Evolutionary conservation across 208 protist genomes (phyloP).

Genomic region (Crithidia brevicula): DNA sequence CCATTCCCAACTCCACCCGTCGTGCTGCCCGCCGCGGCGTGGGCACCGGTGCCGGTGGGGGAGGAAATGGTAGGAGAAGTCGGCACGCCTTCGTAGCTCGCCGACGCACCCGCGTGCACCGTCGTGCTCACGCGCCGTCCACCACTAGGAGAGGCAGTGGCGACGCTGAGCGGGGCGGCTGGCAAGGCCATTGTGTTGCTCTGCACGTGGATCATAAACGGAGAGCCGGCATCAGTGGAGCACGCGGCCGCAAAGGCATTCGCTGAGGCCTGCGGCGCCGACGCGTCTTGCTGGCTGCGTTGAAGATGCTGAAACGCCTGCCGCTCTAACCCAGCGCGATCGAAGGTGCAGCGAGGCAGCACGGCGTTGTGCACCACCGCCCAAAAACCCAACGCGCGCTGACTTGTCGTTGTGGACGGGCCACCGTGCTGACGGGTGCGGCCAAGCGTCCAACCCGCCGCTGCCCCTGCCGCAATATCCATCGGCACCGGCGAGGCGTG

Average conservation of each 20-base stretch:
- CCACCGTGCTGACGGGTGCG: not conserved
- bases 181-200: constrained; percentile 33
- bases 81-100: not conserved
- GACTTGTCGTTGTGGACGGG: not conserved
- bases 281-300: not conserved
- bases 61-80: not conserved
- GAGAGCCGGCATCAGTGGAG: not conserved
- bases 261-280: not conserved
- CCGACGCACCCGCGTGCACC: not conserved
- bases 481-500: not conserved
- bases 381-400: constrained; percentile 27
- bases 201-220: constrained; percentile 35
- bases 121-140: no score
- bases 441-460: constrained; percentile 19
- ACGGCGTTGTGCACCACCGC: constrained; percentile 31
- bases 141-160: no score
- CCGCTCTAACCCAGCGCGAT: constrained; percentile 23
- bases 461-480: not conserved
- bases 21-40: constrained; percentile 11
- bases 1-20: constrained; percentile 1
- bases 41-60: constrained; percentile 12
- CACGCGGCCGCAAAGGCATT: not conserved
- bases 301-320: constrained; percentile 3
- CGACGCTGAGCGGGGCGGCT: not conserved
- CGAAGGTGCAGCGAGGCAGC: constrained; percentile 29